Evolutionary conservation across 2,329 filamentous ascomycete genomes (phyloP), one percentile per base, ranked within the genome.

Genomic region (Ceratocystis lukuohia): DNA sequence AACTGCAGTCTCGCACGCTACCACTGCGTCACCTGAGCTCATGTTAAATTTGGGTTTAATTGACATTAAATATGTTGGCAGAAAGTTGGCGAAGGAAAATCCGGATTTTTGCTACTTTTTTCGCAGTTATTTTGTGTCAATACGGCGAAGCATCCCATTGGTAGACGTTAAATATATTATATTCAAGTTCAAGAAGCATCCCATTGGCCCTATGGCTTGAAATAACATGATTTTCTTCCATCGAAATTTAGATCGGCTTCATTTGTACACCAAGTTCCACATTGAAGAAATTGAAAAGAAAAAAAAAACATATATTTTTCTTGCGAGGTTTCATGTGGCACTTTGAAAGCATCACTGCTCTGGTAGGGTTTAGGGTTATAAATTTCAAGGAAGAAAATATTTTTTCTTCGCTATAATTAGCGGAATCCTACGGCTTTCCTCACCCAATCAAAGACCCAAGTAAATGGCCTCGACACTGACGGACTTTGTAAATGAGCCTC

Each of bases 1-100:
- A 62, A 62, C 61, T 62, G 61, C 61, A 62, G 61, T 62, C 61
- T 62, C 61, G 44, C 61, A 62, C 61, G 61, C 61, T 62, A 62
- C 61, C 61, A 62, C 61, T 62, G 61, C 61, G 61, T 62, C 61
- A 62, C 44, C 66, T 67, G 66, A 65, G 63, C 66, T 65, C 62
- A 1, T 12, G 22, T 0, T 2, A 2, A 2, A 6, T 3, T 0
- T 0, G 4, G 15, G 0, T 2, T 62, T 44, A 48, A 12, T 25
- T 28, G 33, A 20, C 12, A 3, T 62, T 48, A 62, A 30, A 20
- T 59, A 59, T 8, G 22, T 1, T n/a, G 12, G 53, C 30, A 1
- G 0, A 7, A 33, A 33, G 5, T 33, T 33, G 30, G 30, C 30
- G 6, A 7, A 33, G 30, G 5, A 33, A 33, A 33, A 33, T 6